Evolutionary conservation across 768 basidiomycete species (phyloP), one percentile per base, ranked within the genome.

Genomic region (Suillus tomentosus): DNA sequence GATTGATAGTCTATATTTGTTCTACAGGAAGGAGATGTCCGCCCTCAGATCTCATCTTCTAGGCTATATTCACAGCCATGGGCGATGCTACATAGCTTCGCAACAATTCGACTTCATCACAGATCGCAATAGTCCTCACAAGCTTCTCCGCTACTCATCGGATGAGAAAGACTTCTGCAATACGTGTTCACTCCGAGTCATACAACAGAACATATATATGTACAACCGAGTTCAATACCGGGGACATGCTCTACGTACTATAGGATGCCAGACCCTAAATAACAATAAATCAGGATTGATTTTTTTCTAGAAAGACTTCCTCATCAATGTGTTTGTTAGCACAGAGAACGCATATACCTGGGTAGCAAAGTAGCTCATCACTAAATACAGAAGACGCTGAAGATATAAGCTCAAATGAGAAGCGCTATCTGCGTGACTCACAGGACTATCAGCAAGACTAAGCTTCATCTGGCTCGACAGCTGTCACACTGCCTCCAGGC

Each of bases 131-230:
- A 37, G 36, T 0, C 36, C 10, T 37, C 9, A 10, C 36, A 37
- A 9, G 14, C 40, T 40, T 40, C 14, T 40, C 3, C 39, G 15
- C 40, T 14, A 42, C 14, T 14, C 40, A 6, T 42, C 40, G 0
- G 5, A 42, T 42, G 40, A 37, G 9, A 37, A 74, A 9, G 81
- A 84, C 61, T 93, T 92, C 70, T 78, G 91, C 27, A 89, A 5
- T 2, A n/a, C 5, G 4, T 13, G 22, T 14, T 14, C 22, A 6
- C 22, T 48, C 22, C 14, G 31, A 31, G 31, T 31, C 24, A 48
- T 48, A 14, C 2, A 3, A 24, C 5, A 14, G 5, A 22, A 13
- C 19, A 24, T 48, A 48, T 22, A 48, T 6, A 24, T n/a, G 13
- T 24, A 24, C 48, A 50, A 24, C 6, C 13, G 3, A 24, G 22